These are phyloP conservation scores for Heterobasidion parviporum DNA, from an alignment of 1,284 basidiomycete species.

Conservation along the genomic window DNA sequence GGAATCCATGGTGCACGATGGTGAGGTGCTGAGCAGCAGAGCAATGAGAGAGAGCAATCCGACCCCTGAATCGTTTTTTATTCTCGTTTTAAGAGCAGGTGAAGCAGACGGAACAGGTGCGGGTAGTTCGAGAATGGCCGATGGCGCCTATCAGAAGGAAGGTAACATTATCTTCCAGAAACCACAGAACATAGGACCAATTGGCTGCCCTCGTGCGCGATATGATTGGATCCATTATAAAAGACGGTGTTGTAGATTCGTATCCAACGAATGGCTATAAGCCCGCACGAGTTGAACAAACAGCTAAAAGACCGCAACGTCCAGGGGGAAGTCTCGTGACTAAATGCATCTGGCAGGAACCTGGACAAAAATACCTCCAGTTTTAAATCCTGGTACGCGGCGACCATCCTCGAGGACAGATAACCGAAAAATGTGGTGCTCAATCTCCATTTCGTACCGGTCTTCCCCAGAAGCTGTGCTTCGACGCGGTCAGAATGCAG, in stretches of 20 bases:
- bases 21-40: not conserved
- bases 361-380: too few relatives aligned
- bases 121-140: not conserved
- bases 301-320: conserved; percentile 27
- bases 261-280: not conserved
- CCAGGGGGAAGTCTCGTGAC: not conserved
- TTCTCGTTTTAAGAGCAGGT: too few relatives aligned
- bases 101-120: not conserved
- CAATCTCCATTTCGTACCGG: not conserved
- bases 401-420: not conserved
- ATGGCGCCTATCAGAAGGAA: not conserved
- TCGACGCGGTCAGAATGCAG: not conserved
- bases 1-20: not conserved
- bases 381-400: not conserved
- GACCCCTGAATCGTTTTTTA: too few relatives aligned
- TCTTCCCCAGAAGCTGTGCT: not conserved
- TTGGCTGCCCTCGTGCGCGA: not conserved
- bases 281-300: conserved; percentile 17
- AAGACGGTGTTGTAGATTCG: not conserved
- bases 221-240: not conserved
- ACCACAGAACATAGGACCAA: not conserved
- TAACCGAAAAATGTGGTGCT: not conserved
- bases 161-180: not conserved
- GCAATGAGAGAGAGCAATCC: not conserved
- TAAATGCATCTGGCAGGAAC: not conserved